These are phyloP conservation scores for Zygosaccharomyces pseudobailii DNA, from an alignment of 1,139 yeast genomes.

Conservation along the genomic window DNA sequence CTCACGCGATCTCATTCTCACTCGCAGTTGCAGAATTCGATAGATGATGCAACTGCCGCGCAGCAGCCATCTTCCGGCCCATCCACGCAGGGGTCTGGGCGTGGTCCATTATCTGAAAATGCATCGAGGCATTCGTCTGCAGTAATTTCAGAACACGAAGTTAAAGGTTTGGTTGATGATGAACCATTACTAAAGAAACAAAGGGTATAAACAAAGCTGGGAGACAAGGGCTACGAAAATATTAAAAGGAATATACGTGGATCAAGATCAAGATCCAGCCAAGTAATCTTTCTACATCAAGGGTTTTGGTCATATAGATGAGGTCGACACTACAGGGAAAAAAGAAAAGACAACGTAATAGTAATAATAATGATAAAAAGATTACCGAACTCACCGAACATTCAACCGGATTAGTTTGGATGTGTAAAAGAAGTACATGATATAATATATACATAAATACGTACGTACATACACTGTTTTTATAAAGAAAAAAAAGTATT, in stretches of 20 bases:
- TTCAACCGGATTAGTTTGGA: neutral
- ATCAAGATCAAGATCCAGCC: neutral
- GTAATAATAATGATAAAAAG: neutral
- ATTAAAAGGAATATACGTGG: neutral
- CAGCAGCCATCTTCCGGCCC: slow-evolving; percentile 7
- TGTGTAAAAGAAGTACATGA: slow-evolving; percentile 1
- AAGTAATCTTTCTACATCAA: neutral
- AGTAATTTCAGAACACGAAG: slow-evolving; percentile 12
- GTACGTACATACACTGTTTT: neutral
- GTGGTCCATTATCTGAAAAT: slow-evolving; percentile 3
- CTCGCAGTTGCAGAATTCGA: slow-evolving; percentile 7
- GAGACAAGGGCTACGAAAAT: neutral
- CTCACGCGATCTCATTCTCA: slow-evolving; percentile 6
- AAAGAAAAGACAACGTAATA: neutral
- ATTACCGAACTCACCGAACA: neutral
- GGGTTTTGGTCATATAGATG: neutral
- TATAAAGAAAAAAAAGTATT: neutral
- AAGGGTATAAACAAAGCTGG: slow-evolving; percentile 16
- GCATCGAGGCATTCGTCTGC: slow-evolving; percentile 10
- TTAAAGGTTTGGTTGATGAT: slow-evolving; percentile 18
- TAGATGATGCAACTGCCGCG: slow-evolving; percentile 2
- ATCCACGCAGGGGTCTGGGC: slow-evolving; percentile 5
- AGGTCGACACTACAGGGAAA: neutral
- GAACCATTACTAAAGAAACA: slow-evolving; percentile 31
- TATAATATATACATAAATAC: neutral